Base-by-base conservation (phyloP, 2,329 filamentous ascomycete genomes). In the Plectosphaerella plurivora region DNA sequence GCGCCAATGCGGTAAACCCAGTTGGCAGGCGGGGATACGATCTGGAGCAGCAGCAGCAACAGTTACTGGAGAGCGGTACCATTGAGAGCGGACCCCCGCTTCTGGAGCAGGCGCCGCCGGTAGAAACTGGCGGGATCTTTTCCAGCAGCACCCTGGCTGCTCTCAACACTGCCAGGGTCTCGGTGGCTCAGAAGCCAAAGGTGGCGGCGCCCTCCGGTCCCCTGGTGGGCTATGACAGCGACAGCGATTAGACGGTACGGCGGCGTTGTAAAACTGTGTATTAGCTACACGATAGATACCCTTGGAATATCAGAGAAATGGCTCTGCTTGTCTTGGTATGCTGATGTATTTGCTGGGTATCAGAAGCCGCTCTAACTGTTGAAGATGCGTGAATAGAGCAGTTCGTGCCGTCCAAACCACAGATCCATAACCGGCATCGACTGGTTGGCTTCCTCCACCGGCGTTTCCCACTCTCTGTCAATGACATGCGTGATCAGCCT, bases 161-260 rank as follows among this genome's bases (percentile, higher is more conserved):
- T 2, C 70, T 99, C 53, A 86, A 86, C 63, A 73, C 74, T 56
- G 73, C 78, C 51, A 76, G 77, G 58, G 74, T 82, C 4, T 68
- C 78, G 9, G 74, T 83, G 48, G 47, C 47, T 42, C 74, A 77
- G 33, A 82, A 80, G 64, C 69, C 75, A 22, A 78, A 83, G 50
- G 69, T 79, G 10, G 71, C 78, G 25, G 72, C 68, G 10, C 58
- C 82, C 25, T 69, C 81, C 16, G 90, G 89, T 2, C 88, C 91
- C 7, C 72, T 97, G 58, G 94, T 97, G 18, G 88, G 81, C 24
- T 99, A 99, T 64, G 91, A 86, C 52, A 97, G 90, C 67, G 91
- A 96, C 70, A 89, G 96, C 55, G 88, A 77, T 52, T 44, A 44
- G 37, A 44, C 18, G 41, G 41, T 5, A 20, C 16, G 16, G 18